Base-by-base conservation (phyloP, 306 rosid species). In the Sesbania bispinosa region DNA sequence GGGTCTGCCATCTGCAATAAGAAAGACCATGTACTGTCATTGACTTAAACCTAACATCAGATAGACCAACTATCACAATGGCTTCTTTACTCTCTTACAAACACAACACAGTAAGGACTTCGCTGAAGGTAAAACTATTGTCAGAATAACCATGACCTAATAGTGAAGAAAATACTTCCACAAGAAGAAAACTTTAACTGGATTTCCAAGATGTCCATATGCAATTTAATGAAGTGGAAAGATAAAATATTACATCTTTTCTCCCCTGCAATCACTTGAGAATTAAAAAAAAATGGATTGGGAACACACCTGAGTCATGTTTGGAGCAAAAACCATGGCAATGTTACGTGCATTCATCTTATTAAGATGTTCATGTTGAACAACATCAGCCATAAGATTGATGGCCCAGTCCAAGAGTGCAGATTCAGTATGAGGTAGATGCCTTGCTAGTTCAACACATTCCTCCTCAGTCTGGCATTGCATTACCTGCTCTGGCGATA, bases 301-400 rank as follows among this genome's bases (percentile, higher is more conserved):
- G 42, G 62, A 39, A 77, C 83, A 61, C 26, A 88, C 98, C 90
- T 87, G 89, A 82, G 98, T 93, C 98, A 93, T 93, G 84, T 93
- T 93, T 16, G 98, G 98, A 4, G 98, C 97, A 76, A 93, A 93
- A 88, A 93, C 96, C 97, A 88, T 85, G 69, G 97, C 97, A 9
- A 93, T 77, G 62, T 93, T 93, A 71, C 83, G 90, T 1, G 89
- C 97, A 9, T 88, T 91, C 98, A 90, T 93, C 86, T 88, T 93
- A 87, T 93, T 90, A 30, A 87, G 69, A 78, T 87, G 73, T 82
- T 90, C 96, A 13, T 82, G 84, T 60, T 85, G 79, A 52, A 85
- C 98, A 71, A 93, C 97, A 80, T 93, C 98, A 59, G 92, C 88
- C 98, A 93, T 93, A 69, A 93, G 82, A 83, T 90, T 90, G 85